Base-by-base conservation (phyloP, 1,139 yeast species). In the Blastobotrys arbuscula region DNA sequence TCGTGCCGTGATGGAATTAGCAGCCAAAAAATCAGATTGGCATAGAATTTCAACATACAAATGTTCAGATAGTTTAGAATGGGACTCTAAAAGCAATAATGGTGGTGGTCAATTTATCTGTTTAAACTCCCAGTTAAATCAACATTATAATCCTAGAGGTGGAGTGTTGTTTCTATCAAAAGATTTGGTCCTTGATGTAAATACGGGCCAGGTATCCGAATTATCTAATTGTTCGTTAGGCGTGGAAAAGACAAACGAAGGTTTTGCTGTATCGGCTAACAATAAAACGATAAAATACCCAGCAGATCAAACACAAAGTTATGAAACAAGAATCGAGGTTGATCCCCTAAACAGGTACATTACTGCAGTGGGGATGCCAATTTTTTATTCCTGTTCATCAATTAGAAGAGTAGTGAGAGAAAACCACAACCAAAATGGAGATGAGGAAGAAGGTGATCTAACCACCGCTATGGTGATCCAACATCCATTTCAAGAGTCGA, bases 311-410 rank as follows among this genome's bases (percentile, higher is more conserved):
- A 37, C 40, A 7, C 24, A n/a, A 18, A 18, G 40, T n/a, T 18
- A 37, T 15, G 40, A 37, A 37, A 3, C 21, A 20, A 20, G 16
- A n/a, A 3, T 37, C n/a, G 40, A 18, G 12, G 13, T 37, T 37
- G 40, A 37, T 20, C 40, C 40, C 2, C n/a, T 37, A 24, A 18
- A 18, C n/a, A 21, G 40, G n/a, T 37, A 37, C 26, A 10, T 37
- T 12, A 37, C 40, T 8, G 40, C n/a, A 7, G 40, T 37, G 7
- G 40, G 40, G 26, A 37, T 37, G 40, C 40, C 40, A 18, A 16
- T 37, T n/a, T 37, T 37, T 37, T 37, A 37, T 37, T 37, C 40
- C 7, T 37, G 40, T 24, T 18, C 40, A 24, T 37, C 40, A 24
- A 20, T 37, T 18, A 4, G 40, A 21, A 21, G 40, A n/a, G 40